These are phyloP conservation scores for Aspergillus bridgeri DNA, from an alignment of 495 filamentous ascomycete genomes.

Conservation along the genomic window DNA sequence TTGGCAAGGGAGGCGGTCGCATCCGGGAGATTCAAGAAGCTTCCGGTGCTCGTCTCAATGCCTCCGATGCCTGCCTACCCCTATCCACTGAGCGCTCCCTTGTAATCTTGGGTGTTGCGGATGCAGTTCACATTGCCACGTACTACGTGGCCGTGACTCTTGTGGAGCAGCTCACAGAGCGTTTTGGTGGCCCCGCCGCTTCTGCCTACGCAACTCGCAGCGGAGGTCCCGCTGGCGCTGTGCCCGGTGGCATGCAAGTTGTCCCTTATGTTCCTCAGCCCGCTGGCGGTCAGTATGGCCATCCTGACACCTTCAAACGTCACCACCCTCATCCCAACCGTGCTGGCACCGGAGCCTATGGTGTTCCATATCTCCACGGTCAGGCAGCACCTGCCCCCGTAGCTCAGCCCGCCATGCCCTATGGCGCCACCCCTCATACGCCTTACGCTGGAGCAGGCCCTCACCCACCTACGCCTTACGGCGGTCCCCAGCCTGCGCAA, in stretches of 20 bases:
- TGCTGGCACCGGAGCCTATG: conserved; percentile 59
- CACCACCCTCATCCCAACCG: conserved; percentile 64
- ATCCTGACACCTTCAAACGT: conserved; percentile 80
- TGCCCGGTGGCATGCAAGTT: conserved; percentile 96
- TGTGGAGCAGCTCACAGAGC: conserved; percentile 91
- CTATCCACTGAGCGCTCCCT: conserved; percentile 93
- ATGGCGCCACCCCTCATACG: conserved; percentile 63
- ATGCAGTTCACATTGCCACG: conserved; percentile 96
- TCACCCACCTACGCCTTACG: conserved; percentile 66
- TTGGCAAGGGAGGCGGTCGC: conserved; percentile 89
- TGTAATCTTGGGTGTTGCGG: conserved; percentile 86
- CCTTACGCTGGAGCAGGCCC: conserved; percentile 73
- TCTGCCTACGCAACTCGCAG: conserved; percentile 96
- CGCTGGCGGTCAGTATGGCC: conserved; percentile 85
- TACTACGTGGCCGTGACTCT: conserved; percentile 97
- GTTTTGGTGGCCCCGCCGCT: conserved; percentile 92
- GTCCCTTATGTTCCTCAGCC: conserved; percentile 93
- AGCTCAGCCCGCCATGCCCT: conserved; percentile 66
- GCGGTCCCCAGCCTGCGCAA: conserved; percentile 59
- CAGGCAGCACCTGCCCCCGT: conserved; percentile 59
- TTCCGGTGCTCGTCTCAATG: conserved; percentile 93
- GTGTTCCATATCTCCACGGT: conserved; percentile 68
- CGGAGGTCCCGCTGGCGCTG: conserved; percentile 85
- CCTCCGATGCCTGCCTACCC: conserved; percentile 89
- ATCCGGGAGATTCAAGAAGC: conserved; percentile 99